Evolutionary conservation across 1,284 basidiomycete genomes (phyloP), one percentile per base, ranked within the genome.

Genomic region (Inonotus hispidus): DNA sequence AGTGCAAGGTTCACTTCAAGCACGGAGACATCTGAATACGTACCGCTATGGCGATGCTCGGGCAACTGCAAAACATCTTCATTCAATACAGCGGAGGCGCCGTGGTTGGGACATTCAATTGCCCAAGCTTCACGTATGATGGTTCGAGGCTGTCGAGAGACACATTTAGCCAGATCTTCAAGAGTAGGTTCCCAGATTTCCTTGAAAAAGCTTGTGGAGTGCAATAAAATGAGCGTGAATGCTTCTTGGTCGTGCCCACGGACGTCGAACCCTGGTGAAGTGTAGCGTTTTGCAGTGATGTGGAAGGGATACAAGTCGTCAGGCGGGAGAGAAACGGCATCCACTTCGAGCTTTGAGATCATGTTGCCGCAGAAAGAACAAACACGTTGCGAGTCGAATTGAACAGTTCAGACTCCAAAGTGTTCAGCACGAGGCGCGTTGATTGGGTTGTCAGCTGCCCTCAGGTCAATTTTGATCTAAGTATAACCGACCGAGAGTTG

Each of bases 131-230:
- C 81, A 39, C 75, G 73, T 53, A 82, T 74, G 57, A 64, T 63
- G 27, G 63, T 53, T n/a, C 70, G 66, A 19, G 71, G 68, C 21
- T 32, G 35, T 1, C n/a, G 37, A 35, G 53, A 23, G 21, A 58
- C n/a, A 14, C 58, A 45, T 0, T 65, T 47, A 61, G 82, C 79
- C 3, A 83, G 66, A 16, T 70, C 72, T 39, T 76, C 70, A 16
- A 86, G 64, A 2, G 79, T 77, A 1, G 85, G 82, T 64, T 84
- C 82, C 84, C 83, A 87, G 1, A 78, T 82, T 69, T 87, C 84
- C 68, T 86, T 87, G 72, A 84, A 83, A 66, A 83, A 85, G 67
- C 83, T 83, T 1, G 84, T 85, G 1, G 83, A 80, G 67, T 87
- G 84, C 3, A 85, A 72, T 23, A 83, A 66, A 43, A 87, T 72